These are phyloP conservation scores for Fusarium multiceps DNA, from an alignment of 2,329 filamentous ascomycete species.

Conservation along the genomic window DNA sequence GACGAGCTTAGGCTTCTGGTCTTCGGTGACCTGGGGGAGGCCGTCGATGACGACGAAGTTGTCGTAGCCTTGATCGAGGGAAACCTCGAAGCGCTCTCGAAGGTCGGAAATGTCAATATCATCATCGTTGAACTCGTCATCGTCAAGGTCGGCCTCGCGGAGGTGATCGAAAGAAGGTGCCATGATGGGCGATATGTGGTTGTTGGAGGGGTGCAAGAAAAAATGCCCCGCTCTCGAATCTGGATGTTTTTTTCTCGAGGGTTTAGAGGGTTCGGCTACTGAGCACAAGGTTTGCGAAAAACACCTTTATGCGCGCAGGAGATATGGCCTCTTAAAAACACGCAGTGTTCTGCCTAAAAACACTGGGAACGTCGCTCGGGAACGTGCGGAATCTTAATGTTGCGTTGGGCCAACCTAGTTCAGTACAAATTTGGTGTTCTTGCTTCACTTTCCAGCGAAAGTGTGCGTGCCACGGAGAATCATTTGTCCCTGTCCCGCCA, in stretches of 20 bases:
- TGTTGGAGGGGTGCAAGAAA: slow-evolving; percentile 51
- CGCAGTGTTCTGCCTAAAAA: slow-evolving; percentile 40
- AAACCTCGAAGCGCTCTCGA: slow-evolving; percentile 93
- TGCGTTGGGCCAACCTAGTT: slow-evolving; percentile 44
- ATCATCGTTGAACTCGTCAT: slow-evolving; percentile 88
- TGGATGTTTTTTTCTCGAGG: slow-evolving; percentile 34
- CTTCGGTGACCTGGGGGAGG: slow-evolving; percentile 87
- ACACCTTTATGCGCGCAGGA: slow-evolving; percentile 36
- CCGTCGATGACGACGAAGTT: slow-evolving; percentile 97
- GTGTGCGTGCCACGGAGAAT: slow-evolving; percentile 56
- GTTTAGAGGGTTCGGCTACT: slow-evolving; percentile 35
- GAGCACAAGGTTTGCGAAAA: slow-evolving; percentile 32
- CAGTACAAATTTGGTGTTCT: slow-evolving; percentile 55
- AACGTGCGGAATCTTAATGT: slow-evolving; percentile 46
- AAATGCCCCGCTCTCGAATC: slow-evolving; percentile 53
- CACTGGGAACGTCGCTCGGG: slow-evolving; percentile 40
- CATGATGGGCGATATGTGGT: slow-evolving; percentile 71
- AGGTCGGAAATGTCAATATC: slow-evolving; percentile 97
- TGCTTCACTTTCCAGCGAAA: slow-evolving; percentile 50
- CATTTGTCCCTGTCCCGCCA: slow-evolving; percentile 51
- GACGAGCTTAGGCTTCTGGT: slow-evolving; percentile 91
- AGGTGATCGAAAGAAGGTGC: slow-evolving; percentile 90
- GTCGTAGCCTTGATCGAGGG: slow-evolving; percentile 94
- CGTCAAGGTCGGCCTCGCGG: slow-evolving; percentile 87
- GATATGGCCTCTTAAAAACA: slow-evolving; percentile 36